Base-by-base conservation (phyloP, 148 eudicot genomes). In the Mesembryanthemum crystallinum region DNA sequence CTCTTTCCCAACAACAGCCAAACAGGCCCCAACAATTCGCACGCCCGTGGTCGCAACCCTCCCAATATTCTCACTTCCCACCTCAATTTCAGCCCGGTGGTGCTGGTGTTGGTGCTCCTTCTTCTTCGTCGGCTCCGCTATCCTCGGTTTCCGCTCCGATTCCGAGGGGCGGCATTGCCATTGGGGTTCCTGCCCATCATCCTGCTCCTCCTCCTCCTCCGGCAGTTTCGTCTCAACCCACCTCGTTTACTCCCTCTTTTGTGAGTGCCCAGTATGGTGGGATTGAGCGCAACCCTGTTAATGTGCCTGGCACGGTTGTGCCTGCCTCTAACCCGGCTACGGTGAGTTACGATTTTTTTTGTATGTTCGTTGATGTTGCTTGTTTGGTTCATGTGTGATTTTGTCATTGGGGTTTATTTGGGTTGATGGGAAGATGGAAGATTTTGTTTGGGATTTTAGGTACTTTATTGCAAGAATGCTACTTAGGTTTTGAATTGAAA, bases 171-270 rank as follows among this genome's bases (percentile, higher is more conserved):
- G 91, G 90, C 17, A 88, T 90, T 77, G 95, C 91, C 24, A 83
- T 89, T 28, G 97, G 95, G 0, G 88, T 87, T 8, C 97, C 97
- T 23, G 94, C 97, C 7, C 81, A 82, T 58, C 84, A 77, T 30
- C 83, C 83, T 20, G n/a, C n/a, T n/a, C 39, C 65, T 49, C 30
- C 85, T 29, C 2, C 78, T 21, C 61, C 89, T 73, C 24, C 67
- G 4, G 11, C 67, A 79, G 13, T 47, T 62, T 51, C 75, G 10
- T 27, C 76, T 54, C 84, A 85, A 0, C 82, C 89, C 18, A 21
- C 85, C 15, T 76, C 89, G 17, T 84, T 85, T 73, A 74, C 90
- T 12, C 76, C 89, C 15, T 74, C 82, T n/a, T 86, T 78, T 61
- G 82, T 43, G 5, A 43, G 81, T 4, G 77, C 82, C 69, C 86